phyloP scores from a whole-genome alignment of 306 rosid genomes.

The Begonia masoniana region DNA sequence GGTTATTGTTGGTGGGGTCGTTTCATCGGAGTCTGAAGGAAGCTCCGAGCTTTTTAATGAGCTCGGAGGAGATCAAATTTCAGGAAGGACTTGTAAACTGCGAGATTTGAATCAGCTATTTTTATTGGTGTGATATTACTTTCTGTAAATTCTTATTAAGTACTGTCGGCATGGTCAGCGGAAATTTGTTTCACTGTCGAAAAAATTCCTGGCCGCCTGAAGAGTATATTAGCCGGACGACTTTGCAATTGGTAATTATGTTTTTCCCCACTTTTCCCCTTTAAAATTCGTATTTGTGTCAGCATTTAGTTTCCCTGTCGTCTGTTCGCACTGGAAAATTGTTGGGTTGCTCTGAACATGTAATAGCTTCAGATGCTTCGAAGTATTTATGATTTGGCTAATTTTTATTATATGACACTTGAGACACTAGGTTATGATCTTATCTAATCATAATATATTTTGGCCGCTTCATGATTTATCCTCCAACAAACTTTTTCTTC shows the following conservation, averaged over 20 bases:
- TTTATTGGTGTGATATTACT: no score
- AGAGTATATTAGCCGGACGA: constrained; percentile 63
- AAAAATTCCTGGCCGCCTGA: constrained; percentile 96
- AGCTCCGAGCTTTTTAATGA: constrained; percentile 6
- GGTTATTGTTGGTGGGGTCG: not conserved
- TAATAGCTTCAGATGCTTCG: no score
- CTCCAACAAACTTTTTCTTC: not conserved
- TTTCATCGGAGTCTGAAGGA: constrained; percentile 7
- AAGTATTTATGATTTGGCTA: no score
- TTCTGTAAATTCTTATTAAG: no score
- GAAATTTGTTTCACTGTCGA: constrained; percentile 57
- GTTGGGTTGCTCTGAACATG: no score
- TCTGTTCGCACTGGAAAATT: no score
- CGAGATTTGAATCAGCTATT: no score
- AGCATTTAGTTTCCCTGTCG: no score
- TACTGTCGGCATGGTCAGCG: constrained; percentile 46
- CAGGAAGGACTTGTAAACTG: constrained; percentile 1
- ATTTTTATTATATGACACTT: no score
- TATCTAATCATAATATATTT: not conserved
- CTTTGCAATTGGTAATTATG: constrained; percentile 63
- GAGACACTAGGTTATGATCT: no score
- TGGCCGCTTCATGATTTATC: not conserved
- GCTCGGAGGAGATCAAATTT: constrained; percentile 4
- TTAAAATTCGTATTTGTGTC: no score
- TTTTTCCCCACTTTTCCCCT: not conserved